Evolutionary conservation across 306 rosid genomes (phyloP).

Genomic region (Cucurbita argyrosperma): DNA sequence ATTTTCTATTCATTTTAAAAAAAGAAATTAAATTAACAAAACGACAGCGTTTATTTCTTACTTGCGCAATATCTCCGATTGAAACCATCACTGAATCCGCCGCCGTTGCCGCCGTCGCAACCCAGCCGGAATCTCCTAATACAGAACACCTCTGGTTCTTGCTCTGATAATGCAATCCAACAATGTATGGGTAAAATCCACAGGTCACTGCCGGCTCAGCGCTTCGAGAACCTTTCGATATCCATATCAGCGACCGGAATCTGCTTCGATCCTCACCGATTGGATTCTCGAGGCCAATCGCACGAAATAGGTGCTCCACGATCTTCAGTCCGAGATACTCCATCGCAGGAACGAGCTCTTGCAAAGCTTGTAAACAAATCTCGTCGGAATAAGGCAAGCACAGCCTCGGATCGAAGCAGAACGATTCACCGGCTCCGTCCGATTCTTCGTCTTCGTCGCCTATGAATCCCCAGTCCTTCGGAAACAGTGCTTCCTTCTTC

Average conservation of each 20-base stretch:
- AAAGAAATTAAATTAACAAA: not conserved
- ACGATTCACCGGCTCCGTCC: constrained; percentile 36
- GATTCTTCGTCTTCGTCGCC: constrained; percentile 20
- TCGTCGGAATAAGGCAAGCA: constrained; percentile 27
- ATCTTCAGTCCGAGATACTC: constrained; percentile 52
- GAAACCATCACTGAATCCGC: constrained; percentile 61
- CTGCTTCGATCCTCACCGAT: constrained; percentile 23
- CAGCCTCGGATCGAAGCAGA: constrained; percentile 31
- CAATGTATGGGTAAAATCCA: constrained; percentile 57
- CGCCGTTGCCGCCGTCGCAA: constrained; percentile 33
- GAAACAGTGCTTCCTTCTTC: constrained; percentile 26
- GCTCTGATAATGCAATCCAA: constrained; percentile 63
- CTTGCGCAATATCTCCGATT: constrained; percentile 79
- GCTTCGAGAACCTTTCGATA: constrained; percentile 21
- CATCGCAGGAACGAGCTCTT: constrained; percentile 32
- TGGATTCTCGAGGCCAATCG: constrained; percentile 41
- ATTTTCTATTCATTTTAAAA: not conserved
- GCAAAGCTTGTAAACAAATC: constrained; percentile 17
- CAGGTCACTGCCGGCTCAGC: constrained; percentile 13
- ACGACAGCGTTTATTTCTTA: constrained; percentile 1
- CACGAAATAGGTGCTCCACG: constrained; percentile 25
- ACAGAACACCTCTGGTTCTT: constrained; percentile 35
- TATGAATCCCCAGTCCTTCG: constrained; percentile 59
- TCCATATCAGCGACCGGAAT: constrained; percentile 39
- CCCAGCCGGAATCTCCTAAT: constrained; percentile 74